These are phyloP conservation scores for Allantophomopsis lycopodina DNA, from an alignment of 2,329 filamentous ascomycete genomes.

Conservation along the genomic window DNA sequence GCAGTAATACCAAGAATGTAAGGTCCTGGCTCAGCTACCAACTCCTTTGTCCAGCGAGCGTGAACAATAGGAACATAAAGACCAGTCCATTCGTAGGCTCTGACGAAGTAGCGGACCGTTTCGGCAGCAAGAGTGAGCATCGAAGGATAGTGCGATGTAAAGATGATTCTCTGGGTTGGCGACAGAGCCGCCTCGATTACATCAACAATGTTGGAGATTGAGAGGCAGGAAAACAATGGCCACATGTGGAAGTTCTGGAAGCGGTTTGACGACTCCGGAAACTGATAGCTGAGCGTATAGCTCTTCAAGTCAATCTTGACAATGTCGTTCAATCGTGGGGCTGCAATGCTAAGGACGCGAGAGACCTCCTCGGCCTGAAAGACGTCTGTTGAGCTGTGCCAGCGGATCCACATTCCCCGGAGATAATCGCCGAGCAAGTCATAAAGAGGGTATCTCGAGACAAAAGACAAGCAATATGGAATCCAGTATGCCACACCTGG, in stretches of 20 bases:
- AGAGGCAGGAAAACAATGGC: conserved; percentile 91
- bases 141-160: conserved; percentile 95
- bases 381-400: conserved; percentile 99
- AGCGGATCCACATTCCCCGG: conserved; percentile 99
- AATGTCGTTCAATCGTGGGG: conserved; percentile 85
- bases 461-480: conserved; percentile 93
- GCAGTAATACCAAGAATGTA: conserved; percentile 96
- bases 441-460: conserved; percentile 93
- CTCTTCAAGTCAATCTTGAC: conserved; percentile 99
- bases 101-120: conserved; percentile 84
- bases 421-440: conserved; percentile 94
- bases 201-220: conserved; percentile 95
- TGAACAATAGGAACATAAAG: conserved; percentile 95
- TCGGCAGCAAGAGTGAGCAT: conserved; percentile 95
- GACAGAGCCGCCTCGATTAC: conserved; percentile 94
- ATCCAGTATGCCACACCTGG: conserved; percentile 99
- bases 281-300: conserved; percentile 97
- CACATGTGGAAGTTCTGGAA: conserved; percentile 99
- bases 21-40: conserved; percentile 91
- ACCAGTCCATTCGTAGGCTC: conserved; percentile 97
- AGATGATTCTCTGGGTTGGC: conserved; percentile 91
- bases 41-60: conserved; percentile 85
- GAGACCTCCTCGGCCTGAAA: conserved; percentile 99
- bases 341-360: conserved; percentile 93
- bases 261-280: conserved; percentile 89